phyloP scores from a whole-genome alignment of 257 asterid genomes.

The Osmanthus fragrans region DNA sequence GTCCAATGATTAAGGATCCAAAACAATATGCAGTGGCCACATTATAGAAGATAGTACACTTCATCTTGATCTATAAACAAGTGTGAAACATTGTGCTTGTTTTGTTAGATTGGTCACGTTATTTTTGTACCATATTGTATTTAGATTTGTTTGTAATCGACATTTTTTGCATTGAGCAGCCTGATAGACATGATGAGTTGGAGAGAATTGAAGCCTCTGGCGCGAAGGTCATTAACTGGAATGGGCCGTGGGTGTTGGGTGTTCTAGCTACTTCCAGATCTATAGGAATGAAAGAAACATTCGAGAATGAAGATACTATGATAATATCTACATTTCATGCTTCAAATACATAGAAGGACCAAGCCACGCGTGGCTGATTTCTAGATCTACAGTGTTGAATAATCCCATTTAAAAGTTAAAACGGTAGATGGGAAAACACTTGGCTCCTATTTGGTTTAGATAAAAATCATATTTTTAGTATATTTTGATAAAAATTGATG shows the following conservation, averaged over 20 bases:
- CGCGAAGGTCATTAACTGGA: slow-evolving; percentile 73
- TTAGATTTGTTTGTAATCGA: not conserved
- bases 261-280: slow-evolving; percentile 83
- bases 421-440: too few species aligned
- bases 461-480: too few species aligned
- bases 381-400: too few species aligned
- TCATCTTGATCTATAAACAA: not conserved
- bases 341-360: too few species aligned
- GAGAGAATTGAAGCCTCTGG: slow-evolving; percentile 37
- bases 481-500: too few species aligned
- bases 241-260: slow-evolving; percentile 64
- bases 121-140: not conserved
- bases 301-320: not conserved
- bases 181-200: too few species aligned
- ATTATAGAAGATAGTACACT: too few species aligned
- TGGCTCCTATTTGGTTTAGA: too few species aligned
- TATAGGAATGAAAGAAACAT: slow-evolving; percentile 44
- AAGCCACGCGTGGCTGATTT: too few species aligned
- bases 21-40: too few species aligned
- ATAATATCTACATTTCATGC: not conserved
- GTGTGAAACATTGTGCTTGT: not conserved
- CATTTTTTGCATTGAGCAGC: slow-evolving; percentile 17
- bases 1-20: too few species aligned
- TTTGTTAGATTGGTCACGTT: not conserved
- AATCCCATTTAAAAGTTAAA: too few species aligned